Evolutionary conservation across 2,329 filamentous ascomycete species (phyloP).

Genomic region (Trichothecium sympodiale): DNA sequence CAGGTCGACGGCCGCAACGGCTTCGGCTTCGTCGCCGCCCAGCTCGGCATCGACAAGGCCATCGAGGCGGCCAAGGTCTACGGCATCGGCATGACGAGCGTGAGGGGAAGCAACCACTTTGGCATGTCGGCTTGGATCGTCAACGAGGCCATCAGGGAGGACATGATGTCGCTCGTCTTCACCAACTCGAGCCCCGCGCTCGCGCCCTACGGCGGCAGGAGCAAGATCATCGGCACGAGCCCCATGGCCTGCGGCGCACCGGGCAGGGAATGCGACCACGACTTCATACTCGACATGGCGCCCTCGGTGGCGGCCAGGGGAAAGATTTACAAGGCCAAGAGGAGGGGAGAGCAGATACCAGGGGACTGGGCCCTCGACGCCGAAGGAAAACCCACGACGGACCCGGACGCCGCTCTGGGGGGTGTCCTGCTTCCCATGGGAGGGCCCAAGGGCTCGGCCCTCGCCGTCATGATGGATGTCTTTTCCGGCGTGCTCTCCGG

Average conservation of each 20-base stretch:
- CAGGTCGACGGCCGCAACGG: constrained; percentile 58
- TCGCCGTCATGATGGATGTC: constrained; percentile 82
- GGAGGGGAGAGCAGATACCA: constrained; percentile 59
- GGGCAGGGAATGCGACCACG: constrained; percentile 35
- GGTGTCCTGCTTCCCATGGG: constrained; percentile 83
- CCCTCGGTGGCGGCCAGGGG: constrained; percentile 59
- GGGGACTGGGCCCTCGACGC: constrained; percentile 64
- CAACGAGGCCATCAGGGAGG: constrained; percentile 62
- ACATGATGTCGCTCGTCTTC: constrained; percentile 60
- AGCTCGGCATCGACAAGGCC: constrained; percentile 53
- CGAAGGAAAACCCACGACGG: constrained; percentile 57
- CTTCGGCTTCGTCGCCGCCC: constrained; percentile 65
- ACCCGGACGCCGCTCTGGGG: constrained; percentile 58
- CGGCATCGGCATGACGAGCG: constrained; percentile 65
- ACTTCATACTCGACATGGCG: constrained; percentile 68
- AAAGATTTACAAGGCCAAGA: constrained; percentile 60
- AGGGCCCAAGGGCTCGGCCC: constrained; percentile 67
- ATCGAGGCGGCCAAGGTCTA: constrained; percentile 52
- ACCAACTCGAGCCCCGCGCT: constrained; percentile 64
- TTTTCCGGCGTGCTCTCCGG: constrained; percentile 72
- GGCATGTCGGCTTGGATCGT: constrained; percentile 78
- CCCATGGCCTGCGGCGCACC: constrained; percentile 70
- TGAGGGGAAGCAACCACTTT: constrained; percentile 73
- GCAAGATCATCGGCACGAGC: constrained; percentile 61
- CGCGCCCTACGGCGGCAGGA: constrained; percentile 57